These are phyloP conservation scores for Leccinum pachyderme DNA, from an alignment of 1,284 basidiomycete species.

Conservation along the genomic window DNA sequence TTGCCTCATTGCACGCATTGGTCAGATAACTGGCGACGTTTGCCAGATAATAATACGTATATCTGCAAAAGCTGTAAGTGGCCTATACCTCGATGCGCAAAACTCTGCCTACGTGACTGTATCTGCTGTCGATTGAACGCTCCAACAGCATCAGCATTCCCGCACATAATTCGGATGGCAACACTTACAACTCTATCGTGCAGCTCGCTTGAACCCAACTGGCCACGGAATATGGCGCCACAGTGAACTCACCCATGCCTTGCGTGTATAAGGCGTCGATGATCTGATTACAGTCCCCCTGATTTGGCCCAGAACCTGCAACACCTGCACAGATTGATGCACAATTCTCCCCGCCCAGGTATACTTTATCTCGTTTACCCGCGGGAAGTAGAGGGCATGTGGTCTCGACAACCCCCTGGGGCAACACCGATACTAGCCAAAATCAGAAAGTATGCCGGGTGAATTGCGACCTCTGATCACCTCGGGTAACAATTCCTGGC, in stretches of 20 bases:
- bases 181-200: constrained; percentile 5
- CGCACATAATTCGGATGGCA: background rate
- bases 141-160: constrained; percentile 1
- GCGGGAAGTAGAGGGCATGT: background rate
- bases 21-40: background rate
- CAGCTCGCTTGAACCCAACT: constrained; percentile 12
- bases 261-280: constrained; percentile 4
- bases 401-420: background rate
- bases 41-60: constrained; percentile 5
- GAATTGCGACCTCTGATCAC: background rate
- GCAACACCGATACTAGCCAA: background rate
- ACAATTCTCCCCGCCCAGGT: constrained; percentile 3
- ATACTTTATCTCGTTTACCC: constrained; percentile 2
- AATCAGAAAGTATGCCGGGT: background rate
- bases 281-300: constrained; percentile 8
- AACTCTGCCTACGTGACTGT: constrained; percentile 6
- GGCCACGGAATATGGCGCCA: constrained; percentile 5
- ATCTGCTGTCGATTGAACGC: constrained; percentile 11
- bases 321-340: constrained; percentile 1
- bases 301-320: constrained; percentile 7
- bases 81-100: background rate
- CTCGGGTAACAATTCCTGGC: background rate
- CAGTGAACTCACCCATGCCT: background rate
- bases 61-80: constrained; percentile 3
- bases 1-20: background rate